A percentile compares a stretch with the other conserved stretches of the same genome.
Evolutionary conservation across 345 rosid genomes (phyloP).

Genomic region (Hypericum perforatum): DNA sequence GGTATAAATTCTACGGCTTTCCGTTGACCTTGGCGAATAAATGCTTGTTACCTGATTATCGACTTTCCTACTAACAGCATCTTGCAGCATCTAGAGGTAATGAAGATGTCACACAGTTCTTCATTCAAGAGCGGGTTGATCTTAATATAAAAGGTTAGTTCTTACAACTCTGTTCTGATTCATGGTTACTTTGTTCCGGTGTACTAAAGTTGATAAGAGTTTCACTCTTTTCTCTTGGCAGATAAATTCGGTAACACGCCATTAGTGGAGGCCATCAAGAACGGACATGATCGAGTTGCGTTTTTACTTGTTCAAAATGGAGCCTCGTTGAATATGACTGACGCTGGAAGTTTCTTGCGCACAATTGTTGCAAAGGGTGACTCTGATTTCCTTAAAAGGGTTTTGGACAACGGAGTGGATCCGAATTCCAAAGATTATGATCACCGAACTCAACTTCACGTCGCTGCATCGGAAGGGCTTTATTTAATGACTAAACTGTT

Average conservation of each 20-base stretch:
- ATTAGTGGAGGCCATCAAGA: conserved; percentile 74
- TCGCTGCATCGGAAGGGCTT: conserved; percentile 85
- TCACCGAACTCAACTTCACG: conserved; percentile 83
- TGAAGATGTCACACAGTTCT: conserved; percentile 56
- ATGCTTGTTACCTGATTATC: not conserved
- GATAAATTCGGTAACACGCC: conserved; percentile 90
- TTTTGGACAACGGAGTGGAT: conserved; percentile 58
- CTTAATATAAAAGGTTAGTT: conserved; percentile 53
- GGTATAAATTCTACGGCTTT: conserved; percentile 32
- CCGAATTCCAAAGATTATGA: conserved; percentile 86
- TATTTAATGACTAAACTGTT: conserved; percentile 62
- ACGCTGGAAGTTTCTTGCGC: conserved; percentile 75
- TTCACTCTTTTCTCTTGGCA: conserved; percentile 14
- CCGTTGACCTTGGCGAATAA: not conserved
- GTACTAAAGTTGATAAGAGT: not conserved
- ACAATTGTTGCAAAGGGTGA: conserved; percentile 60
- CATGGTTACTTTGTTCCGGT: conserved; percentile 1
- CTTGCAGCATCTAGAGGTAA: conserved; percentile 80
- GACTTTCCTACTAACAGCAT: conserved; percentile 47
- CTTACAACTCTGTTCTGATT: conserved; percentile 10
- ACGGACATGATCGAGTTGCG: conserved; percentile 56
- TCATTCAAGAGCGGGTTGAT: conserved; percentile 52
- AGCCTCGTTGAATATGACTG: conserved; percentile 52
- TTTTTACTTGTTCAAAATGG: conserved; percentile 57
- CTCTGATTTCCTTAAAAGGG: conserved; percentile 58